Base-by-base conservation (phyloP, 116 monocot genomes). In the Papilionanthe hybrid region DNA sequence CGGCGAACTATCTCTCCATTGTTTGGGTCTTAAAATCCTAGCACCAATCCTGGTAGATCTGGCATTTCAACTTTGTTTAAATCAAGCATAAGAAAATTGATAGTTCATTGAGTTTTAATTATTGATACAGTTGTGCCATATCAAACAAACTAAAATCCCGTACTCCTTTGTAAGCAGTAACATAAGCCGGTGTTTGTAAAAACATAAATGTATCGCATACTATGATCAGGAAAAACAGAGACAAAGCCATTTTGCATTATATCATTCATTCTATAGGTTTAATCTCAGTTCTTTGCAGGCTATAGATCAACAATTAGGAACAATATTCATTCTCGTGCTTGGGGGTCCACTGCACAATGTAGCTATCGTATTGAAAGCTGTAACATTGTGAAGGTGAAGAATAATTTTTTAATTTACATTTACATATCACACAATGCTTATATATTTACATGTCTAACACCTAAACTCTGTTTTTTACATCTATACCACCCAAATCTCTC, bases 241-340 rank as follows among this genome's bases (percentile, higher is more conserved):
- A 37, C 37, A 37, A 37, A 37, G 37, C 37, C 4, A 0, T 37
- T 37, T 37, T 37, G 37, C 37, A 37, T 37, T 37, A 28, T 25
- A 28, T 20, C 20, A 67, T 25, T 67, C 27, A 23, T 67, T 67
- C 11, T 67, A 25, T 28, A 25, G 67, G 67, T 67, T 25, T 67
- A 67, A 67, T 25, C 9, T 65, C 32, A 13, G 66, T 42, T 48
- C 57, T 83, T 67, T 67, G 47, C 79, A 95, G 95, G 89, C 78
- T 95, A 95, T 79, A 83, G 81, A 78, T 95, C 95, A 74, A 89
- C 92, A 23, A 82, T 95, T 72, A 89, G 95, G 72, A 95, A 95
- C 77, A 95, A 95, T 82, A 92, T 95, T 4, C 95, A 92, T 48
- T 95, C 95, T 80, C 95, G 95, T 78, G 92, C 95, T 72, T 95